Evolutionary conservation across 139 green algal genomes (phyloP), one percentile per base, ranked within the genome.

Genomic region (Chlamydomonas schloesseri): DNA sequence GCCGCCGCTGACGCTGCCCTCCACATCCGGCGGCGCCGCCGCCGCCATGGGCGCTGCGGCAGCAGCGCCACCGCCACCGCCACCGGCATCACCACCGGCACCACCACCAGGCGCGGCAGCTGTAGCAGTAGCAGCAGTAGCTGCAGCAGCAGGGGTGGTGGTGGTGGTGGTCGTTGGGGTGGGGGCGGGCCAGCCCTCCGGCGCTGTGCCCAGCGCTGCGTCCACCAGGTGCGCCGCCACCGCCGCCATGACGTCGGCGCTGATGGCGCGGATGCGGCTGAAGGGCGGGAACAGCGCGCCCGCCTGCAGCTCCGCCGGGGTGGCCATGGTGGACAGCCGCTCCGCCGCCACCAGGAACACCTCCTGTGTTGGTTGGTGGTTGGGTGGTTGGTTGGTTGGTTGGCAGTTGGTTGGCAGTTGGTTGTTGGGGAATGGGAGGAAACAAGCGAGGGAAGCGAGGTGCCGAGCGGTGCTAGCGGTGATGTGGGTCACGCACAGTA

Each of bases 331-430:
- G 0, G 94, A 88, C 64, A 98, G 89, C 46, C 86, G 60, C 78
- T 97, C 92, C 1, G 96, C 95, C 0, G 94, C 92, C 29, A 91
- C 77, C 77, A 98, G 71, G 90, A 98, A 96, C 14, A 91, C 92
- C 11, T 95, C 93, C 67, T 84, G 72, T 29, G 46, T 5, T 5
- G 50, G 50, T 57, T n/a, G n/a, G n/a, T n/a, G n/a, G n/a, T n/a
- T n/a, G n/a, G n/a, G n/a, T n/a, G n/a, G n/a, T n/a, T n/a, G n/a
- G n/a, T n/a, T n/a, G n/a, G n/a, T n/a, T n/a, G n/a, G n/a, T n/a
- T n/a, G n/a, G n/a, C n/a, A n/a, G n/a, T n/a, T n/a, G n/a, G n/a
- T n/a, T n/a, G n/a, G n/a, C n/a, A n/a, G n/a, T n/a, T n/a, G n/a
- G n/a, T n/a, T n/a, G n/a, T n/a, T n/a, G n/a, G n/a, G n/a, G n/a